Conservation (phyloP, 2,329 filamentous ascomycete genomes). For the Aspergillus eucalypticola region DNA sequence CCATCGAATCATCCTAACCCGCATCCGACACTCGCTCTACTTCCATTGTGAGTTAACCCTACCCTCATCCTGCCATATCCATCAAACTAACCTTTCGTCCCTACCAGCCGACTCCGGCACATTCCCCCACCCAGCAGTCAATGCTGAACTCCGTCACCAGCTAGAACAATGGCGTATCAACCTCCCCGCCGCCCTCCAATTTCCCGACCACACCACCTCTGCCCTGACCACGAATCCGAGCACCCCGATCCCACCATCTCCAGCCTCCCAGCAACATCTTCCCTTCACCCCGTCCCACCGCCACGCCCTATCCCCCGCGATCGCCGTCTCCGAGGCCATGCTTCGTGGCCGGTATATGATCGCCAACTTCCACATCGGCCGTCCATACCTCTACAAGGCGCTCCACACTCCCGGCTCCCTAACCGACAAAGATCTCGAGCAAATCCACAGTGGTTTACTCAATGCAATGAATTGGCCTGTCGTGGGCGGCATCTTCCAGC, state of each 20-base stretch:
- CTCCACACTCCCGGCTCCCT: constrained; percentile 40
- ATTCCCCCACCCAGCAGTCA: constrained; percentile 51
- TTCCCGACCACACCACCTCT: constrained; percentile 35
- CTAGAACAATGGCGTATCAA: constrained; percentile 58
- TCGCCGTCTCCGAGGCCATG: constrained; percentile 41
- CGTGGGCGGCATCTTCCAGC: constrained; percentile 39
- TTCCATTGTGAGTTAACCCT: constrained; percentile 43
- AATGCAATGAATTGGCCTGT: constrained; percentile 47
- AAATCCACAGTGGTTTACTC: constrained; percentile 40
- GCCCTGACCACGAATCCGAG: constrained; percentile 19
- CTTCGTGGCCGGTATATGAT: constrained; percentile 40
- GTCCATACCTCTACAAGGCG: constrained; percentile 46
- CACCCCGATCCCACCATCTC: constrained; percentile 23
- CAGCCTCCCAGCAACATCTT: constrained; percentile 24
- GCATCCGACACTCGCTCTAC: constrained; percentile 54
- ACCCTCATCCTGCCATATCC: neutral
- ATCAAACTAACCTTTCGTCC: constrained; percentile 12
- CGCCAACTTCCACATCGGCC: constrained; percentile 44
- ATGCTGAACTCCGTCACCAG: constrained; percentile 56
- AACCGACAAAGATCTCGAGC: constrained; percentile 43
- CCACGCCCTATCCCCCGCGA: constrained; percentile 35
- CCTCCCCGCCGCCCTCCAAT: constrained; percentile 51
- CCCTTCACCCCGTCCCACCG: constrained; percentile 8
- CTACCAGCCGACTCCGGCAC: constrained; percentile 42
- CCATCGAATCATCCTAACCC: constrained; percentile 57